Base-by-base conservation (phyloP, 1,284 basidiomycete genomes). In the Pascua sp. region DNA sequence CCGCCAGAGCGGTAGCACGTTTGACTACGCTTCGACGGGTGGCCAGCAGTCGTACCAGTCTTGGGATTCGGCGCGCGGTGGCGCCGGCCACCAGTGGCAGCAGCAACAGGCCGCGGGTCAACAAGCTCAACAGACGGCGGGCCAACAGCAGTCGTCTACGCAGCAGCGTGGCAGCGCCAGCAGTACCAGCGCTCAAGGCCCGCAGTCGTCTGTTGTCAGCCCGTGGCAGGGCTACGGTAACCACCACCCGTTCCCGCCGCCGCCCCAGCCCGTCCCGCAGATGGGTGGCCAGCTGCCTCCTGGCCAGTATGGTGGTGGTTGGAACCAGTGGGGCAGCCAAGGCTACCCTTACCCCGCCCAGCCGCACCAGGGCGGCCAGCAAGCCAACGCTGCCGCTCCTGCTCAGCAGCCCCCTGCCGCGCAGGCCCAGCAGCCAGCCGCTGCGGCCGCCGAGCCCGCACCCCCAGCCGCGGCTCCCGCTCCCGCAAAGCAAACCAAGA, bases 211-310 rank as follows among this genome's bases (percentile, higher is more conserved):
- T 8, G 54, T 56, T 18, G 44, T 56, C 39, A 59, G 54, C 47
- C 59, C 60, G 9, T 68, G 66, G 66, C 66, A 68, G 53, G 60
- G 62, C 18, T 68, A 68, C 37, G 54, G 56, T 18, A 49, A 49
- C 17, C 66, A 67, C 56, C 64, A 65, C 38, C 60, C 62, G 8
- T 63, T 68, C 62, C 56, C 63, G 42, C 68, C 67, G 9, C 65
- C 62, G 11, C 61, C 65, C 15, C 67, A 70, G 50, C 65, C 64
- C 7, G 62, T 71, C 38, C 57, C 56, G 13, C 62, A 63, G 32
- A 59, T 62, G 60, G 57, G 60, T 42, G 55, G 55, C 42, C 64
- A 65, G 40, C 39, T 60, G 4, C 60, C 64, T 42, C 62, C 57
- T 2, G 55, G 53, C 13, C 64, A 66, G 51, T 67, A 68, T 39